Evolutionary conservation across 2,329 filamentous ascomycete genomes (phyloP).

Genomic region (Knufia petricola): DNA sequence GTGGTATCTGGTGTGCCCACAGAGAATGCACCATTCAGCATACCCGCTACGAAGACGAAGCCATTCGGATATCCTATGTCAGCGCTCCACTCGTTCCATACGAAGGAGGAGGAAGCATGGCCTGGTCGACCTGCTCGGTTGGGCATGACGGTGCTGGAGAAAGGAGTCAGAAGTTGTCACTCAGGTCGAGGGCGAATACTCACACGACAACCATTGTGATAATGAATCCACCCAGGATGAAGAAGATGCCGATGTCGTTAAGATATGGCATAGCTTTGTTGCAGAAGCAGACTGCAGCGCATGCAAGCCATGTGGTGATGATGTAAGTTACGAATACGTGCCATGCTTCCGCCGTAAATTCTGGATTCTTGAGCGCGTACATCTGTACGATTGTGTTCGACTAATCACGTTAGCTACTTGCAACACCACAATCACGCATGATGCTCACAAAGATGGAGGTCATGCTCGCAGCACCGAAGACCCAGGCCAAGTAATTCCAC

Average conservation of each 20-base stretch:
- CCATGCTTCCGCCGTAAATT: conserved; percentile 45
- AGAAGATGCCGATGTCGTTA: conserved; percentile 36
- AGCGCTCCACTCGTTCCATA: conserved; percentile 49
- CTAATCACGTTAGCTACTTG: neutral
- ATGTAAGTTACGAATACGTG: conserved; percentile 52
- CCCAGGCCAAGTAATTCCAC: conserved; percentile 44
- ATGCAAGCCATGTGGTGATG: conserved; percentile 24
- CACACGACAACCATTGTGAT: conserved; percentile 37
- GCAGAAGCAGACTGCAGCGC: conserved; percentile 29
- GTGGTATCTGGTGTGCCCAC: conserved; percentile 58
- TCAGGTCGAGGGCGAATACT: neutral
- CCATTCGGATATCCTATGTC: conserved; percentile 39
- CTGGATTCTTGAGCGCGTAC: conserved; percentile 50
- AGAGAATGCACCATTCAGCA: conserved; percentile 60
- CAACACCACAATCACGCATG: neutral
- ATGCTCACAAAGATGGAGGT: conserved; percentile 41
- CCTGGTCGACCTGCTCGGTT: conserved; percentile 12
- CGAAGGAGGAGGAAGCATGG: conserved; percentile 41
- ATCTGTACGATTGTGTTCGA: conserved; percentile 50
- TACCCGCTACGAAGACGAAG: conserved; percentile 56
- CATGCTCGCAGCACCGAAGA: conserved; percentile 53
- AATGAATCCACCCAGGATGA: conserved; percentile 38
- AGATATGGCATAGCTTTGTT: conserved; percentile 34
- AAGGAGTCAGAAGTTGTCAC: neutral
- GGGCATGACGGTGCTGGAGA: conserved; percentile 15